Evolutionary conservation across 2,329 filamentous ascomycete genomes (phyloP), one percentile per base, ranked within the genome.

Genomic region (Escovopsis sp.): DNA sequence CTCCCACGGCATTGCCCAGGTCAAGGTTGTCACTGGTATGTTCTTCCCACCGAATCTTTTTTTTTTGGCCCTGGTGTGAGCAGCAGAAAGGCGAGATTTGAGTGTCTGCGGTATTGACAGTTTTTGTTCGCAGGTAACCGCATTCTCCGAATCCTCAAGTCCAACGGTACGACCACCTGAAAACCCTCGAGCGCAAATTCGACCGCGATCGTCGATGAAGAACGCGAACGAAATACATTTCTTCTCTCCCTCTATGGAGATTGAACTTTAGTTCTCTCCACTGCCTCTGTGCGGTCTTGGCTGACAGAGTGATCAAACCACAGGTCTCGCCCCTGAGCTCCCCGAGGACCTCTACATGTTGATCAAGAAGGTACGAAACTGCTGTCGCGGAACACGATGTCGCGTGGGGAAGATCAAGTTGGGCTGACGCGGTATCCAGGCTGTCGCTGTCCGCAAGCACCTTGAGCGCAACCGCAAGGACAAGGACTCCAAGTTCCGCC

Each of bases 381-480:
- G 2, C 15, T 31, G n/a, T 10, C 13, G 29, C 13, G 6, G 11
- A 11, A 10, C 31, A 8, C 1, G 2, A 1, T 16, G 4, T 11
- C 15, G 4, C 31, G 7, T 13, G n/a, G 27, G 8, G 5, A 8
- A n/a, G n/a, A n/a, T 30, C 24, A 10, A 9, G 15, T 12, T 36
- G 14, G 15, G 15, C 10, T 16, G 8, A 36, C 15, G 15, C 5
- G 27, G 29, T 45, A 20, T 42, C 20, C 48, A 91, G 87, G 88
- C 88, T 59, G 88, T 95, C 59, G 83, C 88, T 65, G 91, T 98
- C 74, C 89, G 91, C 75, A 98, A 98, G 85, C 93, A 98, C 74
- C 86, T 98, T 57, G 87, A 95, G 81, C 86, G 86, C 72, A 98
- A 98, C 83, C 89, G 91, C 73, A 98, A 98, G 81, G 91, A 98